Evolutionary conservation across 257 asterid genomes (phyloP), one percentile per base, ranked within the genome.

Genomic region (Thymus mandschuricus): DNA sequence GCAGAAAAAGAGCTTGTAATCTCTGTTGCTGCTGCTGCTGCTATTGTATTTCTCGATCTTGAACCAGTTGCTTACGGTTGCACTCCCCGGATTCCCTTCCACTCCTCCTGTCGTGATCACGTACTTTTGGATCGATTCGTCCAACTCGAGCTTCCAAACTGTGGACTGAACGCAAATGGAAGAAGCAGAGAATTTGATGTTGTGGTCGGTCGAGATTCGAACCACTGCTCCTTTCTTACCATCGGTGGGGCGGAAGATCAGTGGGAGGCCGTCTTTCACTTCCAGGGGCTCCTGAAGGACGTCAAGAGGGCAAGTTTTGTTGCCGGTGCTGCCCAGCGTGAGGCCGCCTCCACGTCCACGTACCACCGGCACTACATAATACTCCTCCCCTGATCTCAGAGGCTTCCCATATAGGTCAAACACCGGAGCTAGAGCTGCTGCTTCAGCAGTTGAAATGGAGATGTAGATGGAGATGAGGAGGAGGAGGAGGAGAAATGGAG

Each of bases 341-440:
- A 88, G 80, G 8, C 92, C 95, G 0, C 95, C 95, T 6, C 92
- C 95, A 1, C 82, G 45, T 51, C 87, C 89, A 6, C 90, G 88
- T 8, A 78, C 11, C 1, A 80, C 80, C 8, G 92, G 92, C 41
- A 88, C 31, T 4, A 79, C 68, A 75, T 79, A 79, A 73, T 88
- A 88, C 8, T 78, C 55, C 8, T 13, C 46, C 10, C 86, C 90
- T 0, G 72, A 66, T 1, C 34, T 68, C 62, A 85, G 28, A 1
- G 30, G 4, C 1, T 85, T 77, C 27, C 85, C 78, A 11, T 40
- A 60, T 4, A 69, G 71, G 86, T 84, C 92, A 56, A 77, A 75
- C 49, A 86, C 85, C 5, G 86, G 79, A 29, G 64, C 43, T 1
- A 80, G 81, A 30, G 65, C 34, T 1, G 80, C 81, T 15, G n/a